phyloP scores from a whole-genome alignment of 805 yeast species.

The Metschnikowia lunata region DNA sequence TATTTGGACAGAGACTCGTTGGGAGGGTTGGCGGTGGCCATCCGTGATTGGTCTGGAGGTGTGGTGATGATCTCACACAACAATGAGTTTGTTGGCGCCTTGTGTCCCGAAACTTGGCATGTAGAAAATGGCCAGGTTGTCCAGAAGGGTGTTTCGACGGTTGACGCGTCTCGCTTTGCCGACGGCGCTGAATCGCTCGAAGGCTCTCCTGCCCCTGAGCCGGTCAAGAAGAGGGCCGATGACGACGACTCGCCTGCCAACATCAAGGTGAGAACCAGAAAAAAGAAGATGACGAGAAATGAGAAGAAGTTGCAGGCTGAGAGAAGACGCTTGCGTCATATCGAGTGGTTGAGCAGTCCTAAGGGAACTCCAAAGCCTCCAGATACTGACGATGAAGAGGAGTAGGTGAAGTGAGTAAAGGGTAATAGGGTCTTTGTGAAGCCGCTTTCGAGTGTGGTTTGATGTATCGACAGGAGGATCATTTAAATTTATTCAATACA shows the following conservation, averaged over 20 bases:
- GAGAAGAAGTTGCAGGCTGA: constrained; percentile 88
- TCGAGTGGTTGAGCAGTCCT: constrained; percentile 93
- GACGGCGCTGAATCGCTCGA: constrained; percentile 58
- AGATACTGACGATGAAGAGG: constrained; percentile 89
- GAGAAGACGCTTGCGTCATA: constrained; percentile 89
- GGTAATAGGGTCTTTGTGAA: no score
- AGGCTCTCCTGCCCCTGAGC: constrained; percentile 34
- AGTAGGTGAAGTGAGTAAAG: background rate
- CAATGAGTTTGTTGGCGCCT: constrained; percentile 92
- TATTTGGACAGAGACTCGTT: constrained; percentile 96
- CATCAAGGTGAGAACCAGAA: constrained; percentile 85
- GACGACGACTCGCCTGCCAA: constrained; percentile 94
- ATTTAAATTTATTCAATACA: background rate
- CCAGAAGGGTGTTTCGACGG: constrained; percentile 72
- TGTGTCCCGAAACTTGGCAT: constrained; percentile 98
- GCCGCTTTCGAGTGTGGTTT: no score
- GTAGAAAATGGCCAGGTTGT: constrained; percentile 90
- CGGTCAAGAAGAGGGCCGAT: constrained; percentile 44
- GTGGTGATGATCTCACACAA: constrained; percentile 98
- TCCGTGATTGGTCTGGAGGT: constrained; percentile 97
- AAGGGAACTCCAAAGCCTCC: constrained; percentile 96
- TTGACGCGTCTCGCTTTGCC: constrained; percentile 78
- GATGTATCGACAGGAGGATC: background rate
- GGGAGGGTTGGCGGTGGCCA: constrained; percentile 96
- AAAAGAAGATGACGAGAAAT: constrained; percentile 97